Evolutionary conservation across 2,329 filamentous ascomycete genomes (phyloP).

Genomic region (Neofusicoccum ribis): DNA sequence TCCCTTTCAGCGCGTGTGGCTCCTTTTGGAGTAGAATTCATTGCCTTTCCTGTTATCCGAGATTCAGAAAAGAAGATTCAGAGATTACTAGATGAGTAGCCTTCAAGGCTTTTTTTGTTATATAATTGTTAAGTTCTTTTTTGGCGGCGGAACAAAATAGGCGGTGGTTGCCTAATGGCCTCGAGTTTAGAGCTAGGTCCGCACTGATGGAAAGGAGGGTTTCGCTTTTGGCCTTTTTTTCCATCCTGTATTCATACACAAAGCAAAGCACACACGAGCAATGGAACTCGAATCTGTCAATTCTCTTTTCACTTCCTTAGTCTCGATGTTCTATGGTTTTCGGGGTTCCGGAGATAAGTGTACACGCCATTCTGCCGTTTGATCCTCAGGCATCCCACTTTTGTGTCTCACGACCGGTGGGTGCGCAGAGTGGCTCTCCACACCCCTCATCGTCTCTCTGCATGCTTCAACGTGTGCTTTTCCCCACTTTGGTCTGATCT

Average conservation of each 20-base stretch:
- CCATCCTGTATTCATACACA: conserved; percentile 9
- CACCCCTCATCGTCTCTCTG: background rate
- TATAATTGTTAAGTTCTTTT: background rate
- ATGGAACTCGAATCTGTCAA: background rate
- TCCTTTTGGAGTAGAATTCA: background rate
- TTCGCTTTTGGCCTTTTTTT: background rate
- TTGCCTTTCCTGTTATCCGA: background rate
- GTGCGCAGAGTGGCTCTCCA: background rate
- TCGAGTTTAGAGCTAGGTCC: background rate
- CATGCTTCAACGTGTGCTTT: background rate
- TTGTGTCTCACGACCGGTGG: background rate
- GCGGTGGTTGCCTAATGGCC: background rate
- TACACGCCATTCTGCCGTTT: background rate
- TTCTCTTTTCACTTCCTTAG: background rate
- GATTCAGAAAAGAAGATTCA: background rate
- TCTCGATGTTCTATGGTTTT: background rate
- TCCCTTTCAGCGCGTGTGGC: background rate
- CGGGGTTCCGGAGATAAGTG: background rate
- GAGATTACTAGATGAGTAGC: background rate
- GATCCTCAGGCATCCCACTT: background rate
- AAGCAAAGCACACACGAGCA: conserved; percentile 5
- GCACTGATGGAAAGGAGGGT: background rate
- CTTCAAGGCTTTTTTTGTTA: background rate
- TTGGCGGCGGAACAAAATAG: background rate
- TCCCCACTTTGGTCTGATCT: background rate